A percentile compares a stretch with the other conserved stretches of the same genome.
Conservation (phyloP, 495 filamentous ascomycete species). For the Podospora didyma region DNA sequence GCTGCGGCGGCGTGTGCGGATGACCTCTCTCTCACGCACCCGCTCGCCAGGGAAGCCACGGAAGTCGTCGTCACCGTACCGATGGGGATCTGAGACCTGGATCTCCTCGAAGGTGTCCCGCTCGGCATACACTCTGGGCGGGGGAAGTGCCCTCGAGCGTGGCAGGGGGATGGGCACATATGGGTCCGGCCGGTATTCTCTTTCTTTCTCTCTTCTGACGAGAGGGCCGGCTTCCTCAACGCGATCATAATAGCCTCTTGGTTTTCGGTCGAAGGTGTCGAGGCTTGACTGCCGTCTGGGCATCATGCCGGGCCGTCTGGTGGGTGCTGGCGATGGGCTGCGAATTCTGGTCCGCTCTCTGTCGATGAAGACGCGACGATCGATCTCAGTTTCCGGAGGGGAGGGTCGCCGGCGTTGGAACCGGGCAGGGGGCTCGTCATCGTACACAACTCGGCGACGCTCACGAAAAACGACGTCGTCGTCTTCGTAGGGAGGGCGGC, state of each 20-base stretch:
- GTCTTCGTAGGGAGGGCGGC: slow-evolving; percentile 28
- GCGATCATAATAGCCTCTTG: slow-evolving; percentile 44
- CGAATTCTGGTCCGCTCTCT: slow-evolving; percentile 32
- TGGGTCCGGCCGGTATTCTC: slow-evolving; percentile 41
- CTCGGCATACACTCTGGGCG: slow-evolving; percentile 48
- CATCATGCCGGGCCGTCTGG: slow-evolving; percentile 23
- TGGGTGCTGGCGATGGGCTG: slow-evolving; percentile 31
- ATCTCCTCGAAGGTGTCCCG: slow-evolving; percentile 56
- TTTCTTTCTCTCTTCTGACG: slow-evolving; percentile 15
- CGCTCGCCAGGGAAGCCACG: slow-evolving; percentile 52
- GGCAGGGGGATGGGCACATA: slow-evolving; percentile 55
- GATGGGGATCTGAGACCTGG: slow-evolving; percentile 61
- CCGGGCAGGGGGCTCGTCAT: slow-evolving; percentile 28
- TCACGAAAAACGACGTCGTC: slow-evolving; percentile 32
- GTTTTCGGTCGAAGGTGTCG: slow-evolving; percentile 48
- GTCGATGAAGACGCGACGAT: slow-evolving; percentile 29
- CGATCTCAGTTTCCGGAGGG: slow-evolving; percentile 28
- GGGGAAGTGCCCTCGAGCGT: slow-evolving; percentile 38
- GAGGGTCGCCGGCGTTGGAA: slow-evolving; percentile 12
- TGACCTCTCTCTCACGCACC: slow-evolving; percentile 45
- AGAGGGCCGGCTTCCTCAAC: slow-evolving; percentile 47
- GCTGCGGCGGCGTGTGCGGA: slow-evolving; percentile 34
- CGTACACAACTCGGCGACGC: slow-evolving; percentile 32
- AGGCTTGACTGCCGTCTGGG: slow-evolving; percentile 43
- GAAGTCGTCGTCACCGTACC: slow-evolving; percentile 65